Conservation (phyloP, 306 rosid species). For the Fragaria iinumae region DNA sequence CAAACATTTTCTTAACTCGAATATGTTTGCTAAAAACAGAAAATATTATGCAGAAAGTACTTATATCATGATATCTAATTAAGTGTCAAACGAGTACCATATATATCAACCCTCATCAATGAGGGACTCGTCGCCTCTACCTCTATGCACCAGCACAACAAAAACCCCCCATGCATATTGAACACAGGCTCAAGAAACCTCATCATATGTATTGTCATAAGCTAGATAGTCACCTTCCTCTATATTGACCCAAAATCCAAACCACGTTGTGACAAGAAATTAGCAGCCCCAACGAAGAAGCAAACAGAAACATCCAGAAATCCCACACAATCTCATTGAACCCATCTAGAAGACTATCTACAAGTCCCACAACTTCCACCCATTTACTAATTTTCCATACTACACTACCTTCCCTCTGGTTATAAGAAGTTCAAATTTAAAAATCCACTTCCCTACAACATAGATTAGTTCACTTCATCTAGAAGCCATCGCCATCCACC, state of each 20-base stretch:
- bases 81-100: background rate
- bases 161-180: background rate
- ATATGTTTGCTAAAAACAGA: too few relatives aligned
- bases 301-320: background rate
- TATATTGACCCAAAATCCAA: background rate
- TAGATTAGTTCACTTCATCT: slow-evolving; percentile 38
- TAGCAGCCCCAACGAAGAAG: slow-evolving; percentile 23
- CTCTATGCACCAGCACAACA: background rate
- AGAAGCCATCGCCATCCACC: slow-evolving; percentile 41
- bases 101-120: background rate
- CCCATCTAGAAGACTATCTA: slow-evolving; percentile 24
- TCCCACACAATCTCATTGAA: background rate
- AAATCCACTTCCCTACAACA: background rate
- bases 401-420: slow-evolving; percentile 12
- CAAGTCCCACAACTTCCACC: slow-evolving; percentile 2
- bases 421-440: slow-evolving; percentile 39
- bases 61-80: background rate
- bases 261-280: slow-evolving; percentile 30
- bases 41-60: too few relatives aligned
- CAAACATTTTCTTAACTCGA: too few relatives aligned
- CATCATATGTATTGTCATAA: background rate
- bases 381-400: background rate
- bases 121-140: background rate
- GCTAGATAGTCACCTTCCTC: background rate
- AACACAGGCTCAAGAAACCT: background rate